A percentile compares a stretch with the other conserved stretches of the same genome.
Evolutionary conservation across 208 protist species (phyloP).

Genomic region (Crithidia bombi): DNA sequence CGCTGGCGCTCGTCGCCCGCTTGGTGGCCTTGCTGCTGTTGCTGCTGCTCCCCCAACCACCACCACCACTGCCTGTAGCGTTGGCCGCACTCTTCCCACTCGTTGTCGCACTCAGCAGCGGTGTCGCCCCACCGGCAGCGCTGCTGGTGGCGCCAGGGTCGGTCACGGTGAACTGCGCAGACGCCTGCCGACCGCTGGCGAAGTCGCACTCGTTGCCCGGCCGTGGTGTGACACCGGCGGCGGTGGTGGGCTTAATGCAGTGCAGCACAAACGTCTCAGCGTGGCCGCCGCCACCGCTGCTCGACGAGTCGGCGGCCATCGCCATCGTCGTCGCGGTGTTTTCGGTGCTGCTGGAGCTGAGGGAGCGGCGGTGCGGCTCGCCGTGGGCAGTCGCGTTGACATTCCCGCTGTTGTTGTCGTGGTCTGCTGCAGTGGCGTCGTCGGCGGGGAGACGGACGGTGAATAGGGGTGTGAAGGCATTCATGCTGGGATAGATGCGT

Average conservation of each 20-base stretch:
- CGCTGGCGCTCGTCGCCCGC: slow-evolving; percentile 20
- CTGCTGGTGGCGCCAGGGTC: slow-evolving; percentile 11
- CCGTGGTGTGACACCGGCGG: slow-evolving; percentile 3
- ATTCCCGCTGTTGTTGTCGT: too few species aligned
- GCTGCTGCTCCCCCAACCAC: too few species aligned
- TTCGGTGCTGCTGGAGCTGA: slow-evolving; percentile 32
- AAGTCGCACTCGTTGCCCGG: slow-evolving; percentile 10
- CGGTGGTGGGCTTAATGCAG: slow-evolving; percentile 21
- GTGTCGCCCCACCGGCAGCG: too few species aligned
- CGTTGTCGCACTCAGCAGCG: neutral
- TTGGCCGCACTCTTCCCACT: slow-evolving; percentile 12
- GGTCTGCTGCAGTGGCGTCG: neutral
- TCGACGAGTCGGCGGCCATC: neutral
- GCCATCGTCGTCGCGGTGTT: neutral
- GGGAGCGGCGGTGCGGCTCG: slow-evolving; percentile 18
- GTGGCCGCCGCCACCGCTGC: neutral
- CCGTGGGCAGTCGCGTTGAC: neutral
- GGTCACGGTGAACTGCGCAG: slow-evolving; percentile 15
- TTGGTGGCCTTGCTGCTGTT: slow-evolving; percentile 8
- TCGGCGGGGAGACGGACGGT: slow-evolving; percentile 20
- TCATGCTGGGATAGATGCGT: slow-evolving; percentile 6
- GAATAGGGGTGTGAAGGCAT: slow-evolving; percentile 29
- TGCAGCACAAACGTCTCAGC: slow-evolving; percentile 24
- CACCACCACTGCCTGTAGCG: too few species aligned
- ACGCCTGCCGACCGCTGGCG: slow-evolving; percentile 13